These are phyloP conservation scores for Wickerhamiella bombiphila DNA, from an alignment of 805 yeast genomes.

Conservation along the genomic window DNA sequence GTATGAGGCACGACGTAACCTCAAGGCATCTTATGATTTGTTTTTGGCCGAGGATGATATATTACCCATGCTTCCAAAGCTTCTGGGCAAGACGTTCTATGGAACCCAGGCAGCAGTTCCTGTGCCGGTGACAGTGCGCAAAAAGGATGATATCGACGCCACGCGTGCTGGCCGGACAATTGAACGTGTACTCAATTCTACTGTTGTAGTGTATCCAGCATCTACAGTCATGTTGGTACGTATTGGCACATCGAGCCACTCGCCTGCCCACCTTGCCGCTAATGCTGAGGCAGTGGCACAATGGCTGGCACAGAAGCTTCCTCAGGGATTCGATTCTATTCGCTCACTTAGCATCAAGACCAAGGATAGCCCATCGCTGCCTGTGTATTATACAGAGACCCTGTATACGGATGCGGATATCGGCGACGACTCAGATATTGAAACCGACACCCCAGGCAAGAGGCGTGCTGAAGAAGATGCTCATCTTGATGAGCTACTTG, in stretches of 20 bases:
- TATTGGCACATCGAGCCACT: constrained; percentile 43
- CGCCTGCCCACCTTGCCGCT: constrained; percentile 37
- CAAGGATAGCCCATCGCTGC: constrained; percentile 63
- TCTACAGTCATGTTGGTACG: constrained; percentile 53
- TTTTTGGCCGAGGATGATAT: constrained; percentile 78
- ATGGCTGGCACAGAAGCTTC: constrained; percentile 26
- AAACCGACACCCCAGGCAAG: constrained; percentile 18
- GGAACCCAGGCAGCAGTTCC: constrained; percentile 55
- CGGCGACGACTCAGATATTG: constrained; percentile 27
- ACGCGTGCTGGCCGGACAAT: constrained; percentile 45
- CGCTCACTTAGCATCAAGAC: constrained; percentile 48
- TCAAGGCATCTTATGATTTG: constrained; percentile 51
- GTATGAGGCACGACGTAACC: constrained; percentile 74
- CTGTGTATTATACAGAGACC: constrained; percentile 56
- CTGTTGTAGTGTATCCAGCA: constrained; percentile 55
- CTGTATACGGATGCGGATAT: constrained; percentile 36
- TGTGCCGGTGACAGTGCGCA: constrained; percentile 29
- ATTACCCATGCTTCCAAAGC: constrained; percentile 63
- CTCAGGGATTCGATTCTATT: constrained; percentile 22
- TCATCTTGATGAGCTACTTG: constrained; percentile 51
- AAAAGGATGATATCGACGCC: constrained; percentile 29
- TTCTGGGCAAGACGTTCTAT: constrained; percentile 70
- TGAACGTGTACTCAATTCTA: constrained; percentile 39
- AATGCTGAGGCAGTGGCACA: constrained; percentile 44
- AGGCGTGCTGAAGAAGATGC: constrained; percentile 20